These are phyloP conservation scores for Neoscytalidium dimidiatum DNA, from an alignment of 2,329 filamentous ascomycete species.

Conservation along the genomic window DNA sequence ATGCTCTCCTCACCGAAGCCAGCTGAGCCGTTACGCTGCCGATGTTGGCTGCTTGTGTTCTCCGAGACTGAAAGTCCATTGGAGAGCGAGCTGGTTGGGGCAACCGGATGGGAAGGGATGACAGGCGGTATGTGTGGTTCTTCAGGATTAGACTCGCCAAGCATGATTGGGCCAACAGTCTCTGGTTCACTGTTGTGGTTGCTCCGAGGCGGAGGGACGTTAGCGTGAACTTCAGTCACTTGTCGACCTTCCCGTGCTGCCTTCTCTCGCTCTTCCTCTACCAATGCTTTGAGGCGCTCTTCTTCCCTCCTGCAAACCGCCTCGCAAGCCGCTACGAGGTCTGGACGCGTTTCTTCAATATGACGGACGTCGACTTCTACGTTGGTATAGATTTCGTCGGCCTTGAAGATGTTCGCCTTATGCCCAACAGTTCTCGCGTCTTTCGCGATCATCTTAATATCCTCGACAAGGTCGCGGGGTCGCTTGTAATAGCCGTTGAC, in stretches of 20 bases:
- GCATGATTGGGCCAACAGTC: conserved; percentile 47
- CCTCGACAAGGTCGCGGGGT: conserved; percentile 83
- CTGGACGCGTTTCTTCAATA: conserved; percentile 67
- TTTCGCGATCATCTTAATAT: conserved; percentile 81
- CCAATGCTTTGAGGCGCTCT: conserved; percentile 62
- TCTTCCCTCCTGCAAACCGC: conserved; percentile 71
- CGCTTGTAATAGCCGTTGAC: conserved; percentile 96
- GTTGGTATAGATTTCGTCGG: conserved; percentile 88
- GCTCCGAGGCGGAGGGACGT: conserved; percentile 40
- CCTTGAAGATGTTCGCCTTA: conserved; percentile 77
- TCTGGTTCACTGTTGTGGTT: conserved; percentile 41
- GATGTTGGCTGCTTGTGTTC: background rate
- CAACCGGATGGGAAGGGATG: conserved; percentile 56
- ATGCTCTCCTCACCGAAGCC: conserved; percentile 40
- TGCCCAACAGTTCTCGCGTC: conserved; percentile 85
- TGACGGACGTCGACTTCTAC: conserved; percentile 89
- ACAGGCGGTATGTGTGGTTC: conserved; percentile 44
- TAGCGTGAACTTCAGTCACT: conserved; percentile 42
- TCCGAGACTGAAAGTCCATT: conserved; percentile 56
- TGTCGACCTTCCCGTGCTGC: conserved; percentile 40
- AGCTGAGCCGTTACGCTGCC: conserved; percentile 5
- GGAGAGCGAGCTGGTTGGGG: conserved; percentile 59
- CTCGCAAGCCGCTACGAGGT: conserved; percentile 73
- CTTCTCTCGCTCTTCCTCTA: conserved; percentile 53
- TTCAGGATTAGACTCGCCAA: conserved; percentile 67